A percentile compares a stretch with the other conserved stretches of the same genome.
Evolutionary conservation across 495 filamentous ascomycete species (phyloP).

Genomic region (Pseudoneurospora amorphoporcata): DNA sequence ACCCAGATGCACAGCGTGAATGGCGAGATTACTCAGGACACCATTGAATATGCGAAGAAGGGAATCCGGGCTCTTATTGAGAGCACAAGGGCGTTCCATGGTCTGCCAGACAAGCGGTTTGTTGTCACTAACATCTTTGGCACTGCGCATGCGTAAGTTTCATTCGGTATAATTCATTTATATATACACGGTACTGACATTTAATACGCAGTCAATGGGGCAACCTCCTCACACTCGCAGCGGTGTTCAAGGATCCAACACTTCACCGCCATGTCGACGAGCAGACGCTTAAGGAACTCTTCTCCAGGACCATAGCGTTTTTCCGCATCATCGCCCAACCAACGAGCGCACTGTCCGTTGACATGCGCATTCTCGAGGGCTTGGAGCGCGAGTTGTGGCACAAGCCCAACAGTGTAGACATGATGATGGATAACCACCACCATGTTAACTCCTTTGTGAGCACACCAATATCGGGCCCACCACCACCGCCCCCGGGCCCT

Average conservation of each 20-base stretch:
- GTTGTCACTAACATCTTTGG: conserved; percentile 93
- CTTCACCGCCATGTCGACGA: conserved; percentile 43
- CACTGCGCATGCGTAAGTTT: conserved; percentile 88
- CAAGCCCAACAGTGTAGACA: conserved; percentile 4
- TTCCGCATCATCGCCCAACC: conserved; percentile 50
- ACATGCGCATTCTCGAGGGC: conserved; percentile 56
- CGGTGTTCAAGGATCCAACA: conserved; percentile 53
- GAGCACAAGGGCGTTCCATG: conserved; percentile 82
- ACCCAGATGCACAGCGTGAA: not conserved
- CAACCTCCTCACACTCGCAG: conserved; percentile 80
- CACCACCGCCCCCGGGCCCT: not conserved
- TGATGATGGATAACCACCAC: conserved; percentile 3
- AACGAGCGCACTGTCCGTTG: conserved; percentile 54
- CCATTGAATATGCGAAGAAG: conserved; percentile 40
- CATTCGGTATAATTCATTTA: not conserved
- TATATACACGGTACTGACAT: not conserved
- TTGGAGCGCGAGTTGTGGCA: conserved; percentile 43
- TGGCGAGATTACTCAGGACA: conserved; percentile 36
- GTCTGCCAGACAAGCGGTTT: conserved; percentile 50
- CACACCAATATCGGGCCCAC: not conserved
- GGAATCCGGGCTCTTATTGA: conserved; percentile 67
- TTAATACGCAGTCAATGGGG: conserved; percentile 71
- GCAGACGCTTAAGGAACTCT: conserved; percentile 40
- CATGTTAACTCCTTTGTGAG: not conserved
- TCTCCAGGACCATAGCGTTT: conserved; percentile 59